These are phyloP conservation scores for Fusarium decemcellulare DNA, from an alignment of 2,329 filamentous ascomycete species.

Conservation along the genomic window DNA sequence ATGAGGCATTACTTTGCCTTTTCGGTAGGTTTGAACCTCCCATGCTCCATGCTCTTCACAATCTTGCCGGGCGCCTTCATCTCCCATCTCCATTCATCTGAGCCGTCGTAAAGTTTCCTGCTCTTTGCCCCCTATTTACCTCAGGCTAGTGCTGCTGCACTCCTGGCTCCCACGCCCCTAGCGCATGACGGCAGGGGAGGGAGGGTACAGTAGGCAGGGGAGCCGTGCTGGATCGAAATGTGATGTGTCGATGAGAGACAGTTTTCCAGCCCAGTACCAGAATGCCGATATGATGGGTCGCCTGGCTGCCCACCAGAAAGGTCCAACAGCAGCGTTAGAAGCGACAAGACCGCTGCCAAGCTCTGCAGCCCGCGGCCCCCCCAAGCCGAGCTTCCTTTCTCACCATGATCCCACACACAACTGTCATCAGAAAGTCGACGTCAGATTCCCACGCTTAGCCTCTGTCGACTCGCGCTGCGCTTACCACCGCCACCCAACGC, in stretches of 20 bases:
- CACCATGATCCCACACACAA: constrained; percentile 9
- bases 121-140: constrained; percentile 35
- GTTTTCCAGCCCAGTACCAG: constrained; percentile 23
- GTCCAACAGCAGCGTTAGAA: constrained; percentile 36
- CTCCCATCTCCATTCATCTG: constrained; percentile 28
- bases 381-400: constrained; percentile 15
- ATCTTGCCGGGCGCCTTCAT: constrained; percentile 12
- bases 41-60: constrained; percentile 15
- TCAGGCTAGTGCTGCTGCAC: constrained; percentile 33
- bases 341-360: constrained; percentile 31
- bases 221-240: constrained; percentile 42
- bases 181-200: constrained; percentile 30
- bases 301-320: constrained; percentile 26
- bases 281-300: constrained; percentile 32
- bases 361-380: constrained; percentile 30
- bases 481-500: constrained; percentile 10
- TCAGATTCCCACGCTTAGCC: constrained; percentile 13
- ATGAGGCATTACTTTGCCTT: background rate
- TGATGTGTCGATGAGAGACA: constrained; percentile 42
- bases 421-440: constrained; percentile 2
- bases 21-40: constrained; percentile 3
- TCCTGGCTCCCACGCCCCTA: constrained; percentile 28
- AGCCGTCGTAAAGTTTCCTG: constrained; percentile 33
- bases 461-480: constrained; percentile 12
- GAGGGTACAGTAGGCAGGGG: constrained; percentile 29